Base-by-base conservation (phyloP, 148 eudicot species). In the Amaranthus palmeri region DNA sequence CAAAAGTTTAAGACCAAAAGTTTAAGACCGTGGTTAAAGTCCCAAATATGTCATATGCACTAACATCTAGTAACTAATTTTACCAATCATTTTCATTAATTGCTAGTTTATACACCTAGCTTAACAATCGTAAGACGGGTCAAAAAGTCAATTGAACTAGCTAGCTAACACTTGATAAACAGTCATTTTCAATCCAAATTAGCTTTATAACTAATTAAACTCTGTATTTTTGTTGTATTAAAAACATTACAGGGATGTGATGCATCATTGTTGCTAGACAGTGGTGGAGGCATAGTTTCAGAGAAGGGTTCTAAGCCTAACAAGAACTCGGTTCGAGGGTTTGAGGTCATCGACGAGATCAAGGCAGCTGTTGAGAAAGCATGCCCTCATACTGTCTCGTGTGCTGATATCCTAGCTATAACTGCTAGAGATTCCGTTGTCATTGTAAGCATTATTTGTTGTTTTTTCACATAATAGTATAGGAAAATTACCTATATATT, bases 301-400 rank as follows among this genome's bases (percentile, higher is more conserved):
- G 97, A 92, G 83, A 92, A 92, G 85, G 75, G 73, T 3, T 87
- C 97, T 2, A 78, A 60, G 72, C 88, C 92, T 0, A 92, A 92
- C 86, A 64, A 68, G 74, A 86, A 92, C 77, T 92, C 97, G 4
- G 87, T 81, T 68, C 85, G 95, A 61, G 95, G 95, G 4, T 87
- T 89, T 51, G 90, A 92, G 74, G 89, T 92, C 47, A 77, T 91
- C 3, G 97, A 92, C 5, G 85, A 81, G 73, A 92, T 92, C 75
- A 92, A 92, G 83, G 82, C 90, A 0, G 92, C 81, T 50, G 58
- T 92, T 0, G 97, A 92, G 82, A 83, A 81, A 67, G 90, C 77
- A 54, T 92, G 97, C 77, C 97, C 97, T 50, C 79, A 74, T 10
- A 92, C 95, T 0, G 97, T 92, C 44, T 92, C 97, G 15, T 92